Conservation (phyloP, 306 rosid genomes). For the Quercus rubra region DNA sequence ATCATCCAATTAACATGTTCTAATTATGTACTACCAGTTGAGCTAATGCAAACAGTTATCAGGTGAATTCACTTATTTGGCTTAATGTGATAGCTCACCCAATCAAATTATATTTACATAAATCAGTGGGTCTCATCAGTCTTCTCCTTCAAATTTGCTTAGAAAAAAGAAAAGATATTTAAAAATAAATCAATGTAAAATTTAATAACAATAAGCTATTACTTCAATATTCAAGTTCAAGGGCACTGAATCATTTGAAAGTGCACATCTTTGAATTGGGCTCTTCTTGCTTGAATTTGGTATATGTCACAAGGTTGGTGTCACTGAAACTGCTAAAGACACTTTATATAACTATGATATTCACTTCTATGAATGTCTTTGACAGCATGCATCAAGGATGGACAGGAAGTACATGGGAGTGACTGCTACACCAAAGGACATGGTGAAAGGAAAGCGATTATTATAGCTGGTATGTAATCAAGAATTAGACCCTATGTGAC, state of each 20-base stretch:
- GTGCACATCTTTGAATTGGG: background rate
- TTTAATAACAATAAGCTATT: background rate
- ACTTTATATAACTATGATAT: constrained; percentile 10
- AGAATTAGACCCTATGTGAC: background rate
- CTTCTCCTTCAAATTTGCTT: background rate
- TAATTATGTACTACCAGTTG: background rate
- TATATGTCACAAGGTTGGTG: background rate
- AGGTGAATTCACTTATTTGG: background rate
- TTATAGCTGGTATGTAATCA: constrained; percentile 57
- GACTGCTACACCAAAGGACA: constrained; percentile 54
- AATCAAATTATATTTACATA: background rate
- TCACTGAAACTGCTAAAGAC: background rate
- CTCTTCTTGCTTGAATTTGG: background rate
- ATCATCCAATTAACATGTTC: background rate
- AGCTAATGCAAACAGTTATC: background rate
- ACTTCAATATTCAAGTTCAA: background rate
- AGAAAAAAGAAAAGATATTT: background rate
- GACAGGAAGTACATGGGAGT: constrained; percentile 58
- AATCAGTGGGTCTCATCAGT: background rate
- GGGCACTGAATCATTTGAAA: background rate
- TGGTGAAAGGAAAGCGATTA: constrained; percentile 51
- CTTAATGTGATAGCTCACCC: background rate
- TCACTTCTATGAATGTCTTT: constrained; percentile 20
- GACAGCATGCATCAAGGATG: constrained; percentile 72
- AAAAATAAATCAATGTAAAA: background rate